Evolutionary conservation across 768 basidiomycete species (phyloP).

Genomic region (Tylopilus balloui): DNA sequence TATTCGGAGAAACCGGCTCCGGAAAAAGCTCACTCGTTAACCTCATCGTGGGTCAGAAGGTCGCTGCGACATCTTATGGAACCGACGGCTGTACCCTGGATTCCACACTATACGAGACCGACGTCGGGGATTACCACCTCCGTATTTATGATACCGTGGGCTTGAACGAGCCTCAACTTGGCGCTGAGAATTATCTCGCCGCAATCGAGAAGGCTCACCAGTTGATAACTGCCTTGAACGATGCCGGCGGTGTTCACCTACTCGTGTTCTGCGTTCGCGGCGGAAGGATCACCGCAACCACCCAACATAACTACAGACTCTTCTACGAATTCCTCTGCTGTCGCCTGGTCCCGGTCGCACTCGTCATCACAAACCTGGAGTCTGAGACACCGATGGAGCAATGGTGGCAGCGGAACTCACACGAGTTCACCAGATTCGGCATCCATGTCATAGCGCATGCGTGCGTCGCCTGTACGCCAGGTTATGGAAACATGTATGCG

Average conservation of each 20-base stretch:
- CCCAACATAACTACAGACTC: constrained; percentile 35
- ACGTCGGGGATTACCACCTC: constrained; percentile 14
- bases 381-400: constrained; percentile 29
- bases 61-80: constrained; percentile 31
- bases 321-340: constrained; percentile 39
- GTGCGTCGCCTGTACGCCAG: constrained; percentile 31
- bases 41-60: constrained; percentile 31
- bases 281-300: constrained; percentile 34
- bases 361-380: constrained; percentile 41
- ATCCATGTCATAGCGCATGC: constrained; percentile 26
- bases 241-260: constrained; percentile 33
- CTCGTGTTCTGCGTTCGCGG: constrained; percentile 37
- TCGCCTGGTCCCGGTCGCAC: constrained; percentile 34
- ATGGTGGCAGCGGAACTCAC: constrained; percentile 33
- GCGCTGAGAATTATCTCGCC: constrained; percentile 20
- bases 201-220: constrained; percentile 29
- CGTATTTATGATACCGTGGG: constrained; percentile 32
- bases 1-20: constrained; percentile 32
- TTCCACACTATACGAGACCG: constrained; percentile 21
- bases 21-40: constrained; percentile 45
- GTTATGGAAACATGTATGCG: constrained; percentile 29
- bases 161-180: constrained; percentile 26
- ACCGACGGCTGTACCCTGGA: constrained; percentile 37
- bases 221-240: constrained; percentile 29
- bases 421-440: constrained; percentile 20